Conservation (phyloP, 2,329 filamentous ascomycete species). For the Monilinia laxa region DNA sequence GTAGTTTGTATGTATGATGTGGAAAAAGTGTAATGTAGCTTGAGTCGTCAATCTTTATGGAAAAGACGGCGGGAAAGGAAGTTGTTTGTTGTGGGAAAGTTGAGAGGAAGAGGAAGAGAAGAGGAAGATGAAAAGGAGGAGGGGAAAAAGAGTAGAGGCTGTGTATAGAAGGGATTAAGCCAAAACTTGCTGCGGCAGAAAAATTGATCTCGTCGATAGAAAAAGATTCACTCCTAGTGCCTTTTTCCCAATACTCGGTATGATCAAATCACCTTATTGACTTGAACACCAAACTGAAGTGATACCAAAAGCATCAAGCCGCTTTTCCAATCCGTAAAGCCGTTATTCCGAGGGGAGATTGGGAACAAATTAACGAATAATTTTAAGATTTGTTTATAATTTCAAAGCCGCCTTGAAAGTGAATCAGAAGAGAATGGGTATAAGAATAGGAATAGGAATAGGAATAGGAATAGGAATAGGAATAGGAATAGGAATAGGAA, state of each 20-base stretch:
- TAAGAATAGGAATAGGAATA: too few species aligned
- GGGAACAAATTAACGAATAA: neutral
- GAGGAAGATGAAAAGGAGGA: neutral
- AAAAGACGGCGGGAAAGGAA: neutral
- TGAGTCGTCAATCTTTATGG: neutral
- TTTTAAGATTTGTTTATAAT: slow-evolving; percentile 1
- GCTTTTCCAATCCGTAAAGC: neutral
- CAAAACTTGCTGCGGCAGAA: neutral
- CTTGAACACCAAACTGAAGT: neutral
- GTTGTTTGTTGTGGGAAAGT: neutral
- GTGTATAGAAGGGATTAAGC: neutral
- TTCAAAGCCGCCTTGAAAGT: neutral
- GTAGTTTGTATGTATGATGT: neutral
- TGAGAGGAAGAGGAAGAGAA: neutral
- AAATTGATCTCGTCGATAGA: neutral
- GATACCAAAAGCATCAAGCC: slow-evolving; percentile 11
- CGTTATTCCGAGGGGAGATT: slow-evolving; percentile 7
- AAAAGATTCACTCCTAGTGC: slow-evolving; percentile 8
- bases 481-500: too few species aligned
- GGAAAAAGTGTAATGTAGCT: neutral
- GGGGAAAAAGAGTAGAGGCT: too few species aligned
- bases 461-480: too few species aligned
- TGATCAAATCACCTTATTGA: slow-evolving; percentile 4
- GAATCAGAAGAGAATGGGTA: neutral
- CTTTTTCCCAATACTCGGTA: neutral